These are phyloP conservation scores for Lojkania enalia DNA, from an alignment of 2,329 filamentous ascomycete species.

Conservation along the genomic window DNA sequence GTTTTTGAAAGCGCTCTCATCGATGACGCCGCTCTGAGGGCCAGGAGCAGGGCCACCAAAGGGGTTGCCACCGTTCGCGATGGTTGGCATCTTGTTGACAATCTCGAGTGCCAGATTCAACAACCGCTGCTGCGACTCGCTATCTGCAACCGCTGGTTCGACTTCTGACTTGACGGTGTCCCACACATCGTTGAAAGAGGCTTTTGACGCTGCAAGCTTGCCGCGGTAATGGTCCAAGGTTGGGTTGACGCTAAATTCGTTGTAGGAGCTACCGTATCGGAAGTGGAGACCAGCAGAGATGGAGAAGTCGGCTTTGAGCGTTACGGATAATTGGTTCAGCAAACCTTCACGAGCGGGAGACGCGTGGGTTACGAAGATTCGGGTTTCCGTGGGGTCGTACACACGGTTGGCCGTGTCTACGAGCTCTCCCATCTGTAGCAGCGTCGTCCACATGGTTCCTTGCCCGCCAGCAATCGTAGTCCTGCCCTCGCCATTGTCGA, in stretches of 20 bases:
- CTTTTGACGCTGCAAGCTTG: conserved; percentile 96
- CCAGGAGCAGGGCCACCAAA: conserved; percentile 85
- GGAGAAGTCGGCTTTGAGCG: conserved; percentile 96
- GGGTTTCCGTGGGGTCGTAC: conserved; percentile 96
- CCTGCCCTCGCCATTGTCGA: conserved; percentile 96
- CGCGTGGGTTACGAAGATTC: conserved; percentile 94
- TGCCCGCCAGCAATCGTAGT: conserved; percentile 98
- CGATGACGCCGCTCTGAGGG: conserved; percentile 80
- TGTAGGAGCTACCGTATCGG: conserved; percentile 98
- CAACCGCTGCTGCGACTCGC: conserved; percentile 90
- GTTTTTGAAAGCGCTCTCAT: conserved; percentile 99
- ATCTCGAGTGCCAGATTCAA: conserved; percentile 89
- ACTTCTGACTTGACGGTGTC: conserved; percentile 97
- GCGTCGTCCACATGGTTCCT: conserved; percentile 99
- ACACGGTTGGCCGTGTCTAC: conserved; percentile 98
- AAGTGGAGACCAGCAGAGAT: conserved; percentile 97
- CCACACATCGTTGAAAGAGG: conserved; percentile 99
- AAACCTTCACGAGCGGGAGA: conserved; percentile 96
- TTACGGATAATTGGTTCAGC: conserved; percentile 95
- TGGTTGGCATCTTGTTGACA: conserved; percentile 97
- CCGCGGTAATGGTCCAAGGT: conserved; percentile 97
- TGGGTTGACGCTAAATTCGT: conserved; percentile 98
- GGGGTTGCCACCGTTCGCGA: conserved; percentile 92
- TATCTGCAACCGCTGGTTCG: conserved; percentile 89
- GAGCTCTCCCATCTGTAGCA: conserved; percentile 96